phyloP scores from a whole-genome alignment of 345 rosid species.

The Combretum micranthum region DNA sequence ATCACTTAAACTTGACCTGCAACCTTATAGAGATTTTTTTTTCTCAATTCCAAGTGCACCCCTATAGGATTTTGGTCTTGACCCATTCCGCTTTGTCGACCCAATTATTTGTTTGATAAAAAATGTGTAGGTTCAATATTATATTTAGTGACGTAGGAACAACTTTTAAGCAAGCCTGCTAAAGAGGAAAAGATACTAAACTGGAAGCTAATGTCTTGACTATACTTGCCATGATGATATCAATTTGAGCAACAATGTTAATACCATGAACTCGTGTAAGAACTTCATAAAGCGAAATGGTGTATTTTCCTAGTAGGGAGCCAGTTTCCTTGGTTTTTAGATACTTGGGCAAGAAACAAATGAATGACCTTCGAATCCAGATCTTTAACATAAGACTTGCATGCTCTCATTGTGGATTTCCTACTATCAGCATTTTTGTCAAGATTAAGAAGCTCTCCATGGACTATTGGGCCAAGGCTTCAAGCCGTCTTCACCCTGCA shows the following conservation, averaged over 20 bases:
- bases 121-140: constrained; percentile 74
- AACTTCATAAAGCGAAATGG: constrained; percentile 82
- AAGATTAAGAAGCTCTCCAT: constrained; percentile 64
- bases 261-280: constrained; percentile 92
- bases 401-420: constrained; percentile 74
- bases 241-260: constrained; percentile 76
- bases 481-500: constrained; percentile 12
- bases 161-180: constrained; percentile 93
- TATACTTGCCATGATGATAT: constrained; percentile 68
- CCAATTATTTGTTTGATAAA: too few relatives aligned
- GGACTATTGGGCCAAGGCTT: constrained; percentile 50
- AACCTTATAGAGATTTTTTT: too few relatives aligned
- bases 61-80: too few relatives aligned
- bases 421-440: constrained; percentile 69
- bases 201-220: constrained; percentile 76
- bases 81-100: too few relatives aligned
- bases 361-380: constrained; percentile 79
- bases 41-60: too few relatives aligned
- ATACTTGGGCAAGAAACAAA: constrained; percentile 71
- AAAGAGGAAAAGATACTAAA: constrained; percentile 87
- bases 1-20: too few relatives aligned
- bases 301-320: constrained; percentile 60
- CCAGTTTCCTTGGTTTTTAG: constrained; percentile 83
- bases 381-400: constrained; percentile 70
- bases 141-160: constrained; percentile 78